Evolutionary conservation across 805 yeast genomes (phyloP).

Genomic region (Metschnikowia gruessii): DNA sequence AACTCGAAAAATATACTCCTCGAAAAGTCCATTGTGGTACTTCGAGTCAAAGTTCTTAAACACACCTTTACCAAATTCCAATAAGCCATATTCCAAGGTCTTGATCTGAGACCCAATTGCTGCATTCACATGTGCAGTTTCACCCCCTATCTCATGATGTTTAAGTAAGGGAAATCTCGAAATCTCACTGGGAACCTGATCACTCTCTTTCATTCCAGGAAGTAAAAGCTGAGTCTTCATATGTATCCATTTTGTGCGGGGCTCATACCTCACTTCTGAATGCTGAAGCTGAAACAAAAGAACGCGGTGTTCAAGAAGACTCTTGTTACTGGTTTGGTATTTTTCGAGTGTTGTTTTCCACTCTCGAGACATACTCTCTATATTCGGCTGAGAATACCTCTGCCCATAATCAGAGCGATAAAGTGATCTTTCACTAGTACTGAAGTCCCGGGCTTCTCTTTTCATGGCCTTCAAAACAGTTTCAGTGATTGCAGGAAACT

Average conservation of each 20-base stretch:
- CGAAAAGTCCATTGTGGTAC: neutral
- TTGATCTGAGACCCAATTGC: neutral
- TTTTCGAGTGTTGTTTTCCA: neutral
- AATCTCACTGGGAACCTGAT: neutral
- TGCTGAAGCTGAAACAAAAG: neutral
- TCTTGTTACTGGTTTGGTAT: neutral
- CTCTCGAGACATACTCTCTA: too few relatives aligned
- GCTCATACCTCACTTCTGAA: constrained; percentile 1
- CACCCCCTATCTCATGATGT: neutral
- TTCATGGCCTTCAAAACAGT: neutral
- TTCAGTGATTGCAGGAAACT: neutral
- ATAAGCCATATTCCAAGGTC: neutral
- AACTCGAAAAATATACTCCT: neutral
- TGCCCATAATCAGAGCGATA: too few relatives aligned
- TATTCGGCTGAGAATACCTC: too few relatives aligned
- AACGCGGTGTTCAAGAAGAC: neutral
- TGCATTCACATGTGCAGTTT: neutral
- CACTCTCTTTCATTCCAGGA: neutral
- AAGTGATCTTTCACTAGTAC: too few relatives aligned
- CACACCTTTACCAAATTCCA: neutral
- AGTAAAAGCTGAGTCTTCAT: neutral
- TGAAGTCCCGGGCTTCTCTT: neutral
- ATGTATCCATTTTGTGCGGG: constrained; percentile 7
- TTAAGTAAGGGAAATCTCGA: neutral
- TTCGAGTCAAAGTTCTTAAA: neutral